phyloP scores from a whole-genome alignment of 2,329 filamentous ascomycete species.

The Huntiella savannae region DNA sequence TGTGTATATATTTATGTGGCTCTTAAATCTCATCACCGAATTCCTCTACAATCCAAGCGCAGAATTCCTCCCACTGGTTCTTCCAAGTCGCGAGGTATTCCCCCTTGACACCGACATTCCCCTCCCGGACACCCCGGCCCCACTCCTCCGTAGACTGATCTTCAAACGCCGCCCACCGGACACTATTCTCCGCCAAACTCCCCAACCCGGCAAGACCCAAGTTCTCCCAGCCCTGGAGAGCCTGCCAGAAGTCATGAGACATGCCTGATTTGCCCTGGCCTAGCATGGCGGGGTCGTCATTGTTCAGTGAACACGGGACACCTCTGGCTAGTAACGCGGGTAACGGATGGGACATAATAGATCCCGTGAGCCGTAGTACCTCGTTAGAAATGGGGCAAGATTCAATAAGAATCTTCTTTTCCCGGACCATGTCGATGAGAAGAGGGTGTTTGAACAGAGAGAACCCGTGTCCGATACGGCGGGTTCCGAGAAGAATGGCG shows the following conservation, averaged over 20 bases:
- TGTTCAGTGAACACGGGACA: conserved; percentile 66
- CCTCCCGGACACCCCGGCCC: conserved; percentile 52
- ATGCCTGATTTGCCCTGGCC: conserved; percentile 67
- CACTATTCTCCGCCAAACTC: conserved; percentile 76
- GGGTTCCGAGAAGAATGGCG: conserved; percentile 66
- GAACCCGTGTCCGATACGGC: conserved; percentile 78
- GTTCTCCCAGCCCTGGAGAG: conserved; percentile 79
- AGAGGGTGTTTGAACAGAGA: conserved; percentile 82
- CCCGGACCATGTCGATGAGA: conserved; percentile 71
- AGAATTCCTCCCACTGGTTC: conserved; percentile 73
- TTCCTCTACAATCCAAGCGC: conserved; percentile 71
- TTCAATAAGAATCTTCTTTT: conserved; percentile 74
- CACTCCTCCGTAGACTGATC: conserved; percentile 55
- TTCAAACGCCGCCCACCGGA: conserved; percentile 77
- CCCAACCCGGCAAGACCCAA: conserved; percentile 73
- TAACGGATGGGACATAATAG: conserved; percentile 59
- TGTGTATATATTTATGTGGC: too few species aligned
- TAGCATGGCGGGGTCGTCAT: conserved; percentile 78
- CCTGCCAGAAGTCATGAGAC: conserved; percentile 90
- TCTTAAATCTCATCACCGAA: conserved; percentile 27
- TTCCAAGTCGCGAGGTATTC: conserved; percentile 60
- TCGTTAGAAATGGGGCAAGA: conserved; percentile 86
- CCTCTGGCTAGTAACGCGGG: conserved; percentile 72
- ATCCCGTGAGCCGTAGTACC: conserved; percentile 58
- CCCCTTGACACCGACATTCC: conserved; percentile 54